Conservation (phyloP, 805 yeast species). For the Cyberlindnera maclurae region DNA sequence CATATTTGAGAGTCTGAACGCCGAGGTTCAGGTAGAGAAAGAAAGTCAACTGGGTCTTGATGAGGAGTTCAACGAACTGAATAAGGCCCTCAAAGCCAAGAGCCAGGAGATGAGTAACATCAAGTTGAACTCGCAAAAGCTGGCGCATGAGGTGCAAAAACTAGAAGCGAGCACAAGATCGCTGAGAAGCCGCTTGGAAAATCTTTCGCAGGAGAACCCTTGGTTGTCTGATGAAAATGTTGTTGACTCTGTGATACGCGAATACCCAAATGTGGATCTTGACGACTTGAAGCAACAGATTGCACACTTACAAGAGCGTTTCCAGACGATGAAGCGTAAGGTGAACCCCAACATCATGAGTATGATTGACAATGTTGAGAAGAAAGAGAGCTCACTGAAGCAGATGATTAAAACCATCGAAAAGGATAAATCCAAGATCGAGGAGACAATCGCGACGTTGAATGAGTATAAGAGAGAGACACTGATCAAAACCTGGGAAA, state of each 20-base stretch:
- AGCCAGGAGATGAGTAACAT: conserved; percentile 33
- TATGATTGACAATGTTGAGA: conserved; percentile 87
- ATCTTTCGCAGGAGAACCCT: conserved; percentile 46
- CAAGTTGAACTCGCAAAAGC: conserved; percentile 45
- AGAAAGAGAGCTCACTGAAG: conserved; percentile 70
- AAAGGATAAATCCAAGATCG: conserved; percentile 83
- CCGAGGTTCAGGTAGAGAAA: conserved; percentile 30
- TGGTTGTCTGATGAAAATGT: conserved; percentile 70
- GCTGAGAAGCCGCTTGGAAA: conserved; percentile 34
- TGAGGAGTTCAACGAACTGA: conserved; percentile 66
- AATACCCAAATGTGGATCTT: conserved; percentile 56
- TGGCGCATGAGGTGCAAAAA: conserved; percentile 49
- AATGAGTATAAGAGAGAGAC: conserved; percentile 84
- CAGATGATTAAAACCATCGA: conserved; percentile 82
- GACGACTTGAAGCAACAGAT: conserved; percentile 55
- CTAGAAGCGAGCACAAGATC: conserved; percentile 30
- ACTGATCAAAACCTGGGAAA: conserved; percentile 73
- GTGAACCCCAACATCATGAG: conserved; percentile 84
- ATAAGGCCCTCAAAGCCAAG: conserved; percentile 37
- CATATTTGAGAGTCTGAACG: conserved; percentile 23
- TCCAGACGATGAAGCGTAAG: conserved; percentile 65
- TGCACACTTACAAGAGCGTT: conserved; percentile 47
- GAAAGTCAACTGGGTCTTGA: conserved; percentile 58
- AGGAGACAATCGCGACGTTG: conserved; percentile 75
- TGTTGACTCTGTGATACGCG: conserved; percentile 48